Conservation (phyloP, 305 asterid species). For the Ajuga reptans region DNA sequence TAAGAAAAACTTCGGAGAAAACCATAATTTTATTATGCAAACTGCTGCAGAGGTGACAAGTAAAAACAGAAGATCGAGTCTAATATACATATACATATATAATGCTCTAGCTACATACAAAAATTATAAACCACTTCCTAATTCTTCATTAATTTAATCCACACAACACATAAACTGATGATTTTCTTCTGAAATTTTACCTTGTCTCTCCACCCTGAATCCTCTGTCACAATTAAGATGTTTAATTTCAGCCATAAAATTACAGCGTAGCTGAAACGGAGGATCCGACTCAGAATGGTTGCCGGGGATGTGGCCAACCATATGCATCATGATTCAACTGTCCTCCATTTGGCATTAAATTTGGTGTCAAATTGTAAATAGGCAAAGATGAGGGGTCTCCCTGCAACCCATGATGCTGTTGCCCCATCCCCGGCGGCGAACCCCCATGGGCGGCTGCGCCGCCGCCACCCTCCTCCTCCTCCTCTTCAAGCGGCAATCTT, state of each 20-base stretch:
- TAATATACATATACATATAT: constrained; percentile 22
- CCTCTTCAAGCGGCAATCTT: constrained; percentile 57
- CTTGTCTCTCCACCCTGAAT: too few relatives aligned
- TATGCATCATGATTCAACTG: constrained; percentile 49
- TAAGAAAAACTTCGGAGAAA: neutral
- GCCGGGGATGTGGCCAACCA: constrained; percentile 41
- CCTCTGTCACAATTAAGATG: too few relatives aligned
- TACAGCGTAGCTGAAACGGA: too few relatives aligned
- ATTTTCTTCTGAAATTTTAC: neutral
- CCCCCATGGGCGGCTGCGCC: neutral
- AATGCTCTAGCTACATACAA: neutral
- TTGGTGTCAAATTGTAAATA: constrained; percentile 38
- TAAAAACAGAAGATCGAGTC: neutral
- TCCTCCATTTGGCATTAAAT: constrained; percentile 45
- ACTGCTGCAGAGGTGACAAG: neutral
- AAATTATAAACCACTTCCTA: neutral
- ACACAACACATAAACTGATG: constrained; percentile 10
- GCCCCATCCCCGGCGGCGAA: constrained; percentile 34
- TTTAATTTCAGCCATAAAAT: too few relatives aligned
- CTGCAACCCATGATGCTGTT: constrained; percentile 26
- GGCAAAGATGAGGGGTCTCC: constrained; percentile 31
- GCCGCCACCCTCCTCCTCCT: constrained; percentile 29
- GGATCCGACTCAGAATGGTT: constrained; percentile 23
- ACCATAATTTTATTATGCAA: constrained; percentile 20
- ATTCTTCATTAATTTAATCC: neutral